Percentiles rank a stretch among this genome's conserved stretches.
Evolutionary conservation across 1,284 basidiomycete genomes (phyloP).

Genomic region (Ustilago esculenta): DNA sequence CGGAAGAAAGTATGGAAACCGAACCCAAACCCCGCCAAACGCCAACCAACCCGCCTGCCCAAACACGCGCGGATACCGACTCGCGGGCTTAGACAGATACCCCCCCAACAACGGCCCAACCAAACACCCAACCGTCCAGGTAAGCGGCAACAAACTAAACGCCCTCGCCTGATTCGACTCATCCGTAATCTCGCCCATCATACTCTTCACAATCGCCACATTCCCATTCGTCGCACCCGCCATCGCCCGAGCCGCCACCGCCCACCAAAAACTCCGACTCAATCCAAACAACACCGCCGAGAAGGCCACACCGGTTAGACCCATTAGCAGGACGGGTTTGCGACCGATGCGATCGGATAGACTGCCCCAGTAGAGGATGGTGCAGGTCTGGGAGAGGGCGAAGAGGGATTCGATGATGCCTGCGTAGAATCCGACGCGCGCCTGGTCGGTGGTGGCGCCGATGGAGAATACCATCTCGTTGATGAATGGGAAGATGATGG

Average conservation of each 20-base stretch:
- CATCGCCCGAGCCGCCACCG: slow-evolving; percentile 57
- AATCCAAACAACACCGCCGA: slow-evolving; percentile 67
- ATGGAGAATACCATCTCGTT: slow-evolving; percentile 70
- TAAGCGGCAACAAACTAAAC: slow-evolving; percentile 49
- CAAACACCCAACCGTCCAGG: slow-evolving; percentile 41
- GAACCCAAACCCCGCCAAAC: slow-evolving; percentile 40
- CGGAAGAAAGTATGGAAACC: slow-evolving; percentile 48
- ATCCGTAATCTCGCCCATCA: slow-evolving; percentile 56
- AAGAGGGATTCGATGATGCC: slow-evolving; percentile 72
- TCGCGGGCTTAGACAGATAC: slow-evolving; percentile 52
- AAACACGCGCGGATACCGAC: slow-evolving; percentile 33
- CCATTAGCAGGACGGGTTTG: slow-evolving; percentile 68
- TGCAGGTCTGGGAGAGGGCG: slow-evolving; percentile 63
- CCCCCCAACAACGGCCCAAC: slow-evolving; percentile 59
- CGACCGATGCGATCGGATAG: slow-evolving; percentile 66
- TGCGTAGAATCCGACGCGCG: slow-evolving; percentile 70
- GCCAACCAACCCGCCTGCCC: slow-evolving; percentile 2
- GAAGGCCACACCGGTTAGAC: slow-evolving; percentile 63
- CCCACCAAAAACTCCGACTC: slow-evolving; percentile 52
- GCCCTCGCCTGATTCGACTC: slow-evolving; percentile 48
- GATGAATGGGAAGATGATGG: slow-evolving; percentile 78
- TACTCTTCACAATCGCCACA: slow-evolving; percentile 43
- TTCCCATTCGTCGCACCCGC: slow-evolving; percentile 55
- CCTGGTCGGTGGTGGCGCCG: slow-evolving; percentile 8
- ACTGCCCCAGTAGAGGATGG: slow-evolving; percentile 68